Percentiles rank a stretch among this genome's conserved stretches.
Evolutionary conservation across 2,329 filamentous ascomycete genomes (phyloP).

Genomic region (Plenodomus tracheiphilus): DNA sequence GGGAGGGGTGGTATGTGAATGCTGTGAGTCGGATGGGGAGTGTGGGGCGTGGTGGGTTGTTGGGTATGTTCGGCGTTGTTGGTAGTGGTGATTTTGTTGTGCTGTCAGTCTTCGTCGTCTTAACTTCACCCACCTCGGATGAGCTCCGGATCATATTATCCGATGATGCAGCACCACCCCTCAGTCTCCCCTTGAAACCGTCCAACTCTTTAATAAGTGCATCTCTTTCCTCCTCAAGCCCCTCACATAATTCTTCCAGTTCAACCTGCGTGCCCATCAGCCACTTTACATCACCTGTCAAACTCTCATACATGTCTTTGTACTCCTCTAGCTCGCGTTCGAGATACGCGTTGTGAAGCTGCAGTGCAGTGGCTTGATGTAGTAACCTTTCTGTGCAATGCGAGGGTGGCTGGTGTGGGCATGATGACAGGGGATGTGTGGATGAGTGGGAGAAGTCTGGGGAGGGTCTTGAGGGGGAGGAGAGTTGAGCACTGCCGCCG

Average conservation of each 20-base stretch:
- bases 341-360: slow-evolving; percentile 8
- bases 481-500: slow-evolving; percentile 1
- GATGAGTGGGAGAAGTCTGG: background rate
- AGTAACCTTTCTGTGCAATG: slow-evolving; percentile 3
- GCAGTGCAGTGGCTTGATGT: background rate
- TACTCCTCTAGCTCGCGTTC: slow-evolving; percentile 7
- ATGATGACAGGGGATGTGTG: background rate
- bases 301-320: slow-evolving; percentile 6
- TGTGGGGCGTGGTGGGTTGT: background rate
- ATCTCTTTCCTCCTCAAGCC: slow-evolving; percentile 1
- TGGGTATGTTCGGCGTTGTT: background rate
- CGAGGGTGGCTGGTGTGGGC: background rate
- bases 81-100: no score
- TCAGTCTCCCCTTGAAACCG: background rate
- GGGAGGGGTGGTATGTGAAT: background rate
- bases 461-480: background rate
- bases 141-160: background rate
- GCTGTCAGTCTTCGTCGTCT: no score
- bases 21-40: background rate
- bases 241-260: slow-evolving; percentile 2
- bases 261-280: slow-evolving; percentile 5
- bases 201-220: background rate
- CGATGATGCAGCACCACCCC: background rate
- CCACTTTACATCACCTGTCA: slow-evolving; percentile 8
- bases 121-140: background rate